These are phyloP conservation scores for Aspergillus niger DNA, from an alignment of 2,329 filamentous ascomycete genomes.

Conservation along the genomic window DNA sequence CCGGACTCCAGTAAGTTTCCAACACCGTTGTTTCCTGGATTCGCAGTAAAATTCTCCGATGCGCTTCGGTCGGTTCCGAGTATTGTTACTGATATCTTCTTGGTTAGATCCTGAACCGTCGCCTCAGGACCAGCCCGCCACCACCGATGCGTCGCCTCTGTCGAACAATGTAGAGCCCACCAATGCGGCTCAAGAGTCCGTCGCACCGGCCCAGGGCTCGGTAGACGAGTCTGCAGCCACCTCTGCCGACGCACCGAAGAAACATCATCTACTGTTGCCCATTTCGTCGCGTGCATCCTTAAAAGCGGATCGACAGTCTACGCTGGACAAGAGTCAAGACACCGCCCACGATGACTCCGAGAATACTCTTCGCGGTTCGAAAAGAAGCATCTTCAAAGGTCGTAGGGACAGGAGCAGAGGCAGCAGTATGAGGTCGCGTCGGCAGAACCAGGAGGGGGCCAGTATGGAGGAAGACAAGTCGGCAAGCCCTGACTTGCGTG, in stretches of 20 bases:
- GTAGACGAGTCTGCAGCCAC: constrained; percentile 21
- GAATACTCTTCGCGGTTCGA: constrained; percentile 65
- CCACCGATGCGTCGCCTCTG: constrained; percentile 26
- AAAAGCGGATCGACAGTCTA: constrained; percentile 38
- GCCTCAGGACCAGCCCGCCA: constrained; percentile 25
- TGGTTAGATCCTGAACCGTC: constrained; percentile 30
- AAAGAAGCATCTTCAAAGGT: constrained; percentile 64
- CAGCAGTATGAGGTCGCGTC: constrained; percentile 54
- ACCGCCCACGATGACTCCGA: constrained; percentile 45
- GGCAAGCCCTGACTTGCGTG: constrained; percentile 34
- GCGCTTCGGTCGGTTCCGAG: constrained; percentile 2
- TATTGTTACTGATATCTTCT: constrained; percentile 16
- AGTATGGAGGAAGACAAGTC: constrained; percentile 37
- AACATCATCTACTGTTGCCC: constrained; percentile 39
- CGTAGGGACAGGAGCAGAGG: constrained; percentile 68
- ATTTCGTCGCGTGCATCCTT: constrained; percentile 44
- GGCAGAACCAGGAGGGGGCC: constrained; percentile 36
- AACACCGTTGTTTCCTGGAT: background rate
- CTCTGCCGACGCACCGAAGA: constrained; percentile 34
- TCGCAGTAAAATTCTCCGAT: constrained; percentile 4
- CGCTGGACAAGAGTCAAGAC: constrained; percentile 37
- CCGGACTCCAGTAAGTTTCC: constrained; percentile 32
- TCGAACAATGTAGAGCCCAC: constrained; percentile 21
- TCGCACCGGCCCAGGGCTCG: constrained; percentile 21
- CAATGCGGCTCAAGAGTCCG: constrained; percentile 13